Evolutionary conservation across 345 rosid species (phyloP), one percentile per base, ranked within the genome.

Genomic region (Hibiscus trionum): DNA sequence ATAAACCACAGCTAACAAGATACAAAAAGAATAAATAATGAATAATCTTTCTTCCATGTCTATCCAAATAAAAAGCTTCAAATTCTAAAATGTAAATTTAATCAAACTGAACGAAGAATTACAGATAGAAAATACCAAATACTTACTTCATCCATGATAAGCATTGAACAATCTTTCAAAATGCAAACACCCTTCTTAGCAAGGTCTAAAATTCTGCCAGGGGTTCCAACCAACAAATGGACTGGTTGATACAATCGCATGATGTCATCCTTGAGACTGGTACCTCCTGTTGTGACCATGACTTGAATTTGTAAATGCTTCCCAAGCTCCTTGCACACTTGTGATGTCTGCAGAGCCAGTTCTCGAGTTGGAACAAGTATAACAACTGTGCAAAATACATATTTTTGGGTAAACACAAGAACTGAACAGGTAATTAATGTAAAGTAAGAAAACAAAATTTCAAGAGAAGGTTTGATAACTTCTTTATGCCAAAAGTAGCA

Each of bases 211-310:
- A 93, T 93, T 79, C 99, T 91, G 80, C 99, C 99, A 24, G 99
- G 99, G 73, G 99, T 96, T 69, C 99, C 99, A 79, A 96, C 98
- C 68, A 96, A 86, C 16, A 96, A 83, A 86, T 96, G 98, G 0
- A 96, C 98, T 21, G 99, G 99, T 73, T 96, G 99, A 80, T 96
- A 88, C 78, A 96, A 80, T 35, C 99, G 91, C 98, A 96, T 93
- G 73, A 96, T 93, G 82, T 96, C 99, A 87, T 96, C 99, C 87
- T 90, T 96, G 57, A 96, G 85, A 82, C 99, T 93, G 63, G 99
- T 96, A 71, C 99, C 99, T 12, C 99, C 99, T 4, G 99, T 96
- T 63, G 99, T 96, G 53, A 93, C 98, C 99, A 93, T 96, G 58
- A 96, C 93, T 81, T 93, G 95, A 77, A 96, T 93, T 72, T 93